Conservation (phyloP, 805 yeast species). For the Metschnikowia amazonensis region DNA sequence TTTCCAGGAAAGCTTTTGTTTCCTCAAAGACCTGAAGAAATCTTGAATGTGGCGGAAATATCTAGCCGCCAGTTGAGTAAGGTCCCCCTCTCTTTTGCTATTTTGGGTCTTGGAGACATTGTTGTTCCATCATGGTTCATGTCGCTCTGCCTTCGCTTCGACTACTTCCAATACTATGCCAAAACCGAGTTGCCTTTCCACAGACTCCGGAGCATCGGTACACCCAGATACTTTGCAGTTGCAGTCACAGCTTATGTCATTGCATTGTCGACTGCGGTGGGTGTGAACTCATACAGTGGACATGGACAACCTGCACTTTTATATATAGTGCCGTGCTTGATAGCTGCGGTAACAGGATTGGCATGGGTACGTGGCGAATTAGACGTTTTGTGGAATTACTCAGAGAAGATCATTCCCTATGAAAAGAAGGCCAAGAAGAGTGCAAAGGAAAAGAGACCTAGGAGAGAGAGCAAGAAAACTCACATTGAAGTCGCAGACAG, state of each 20-base stretch:
- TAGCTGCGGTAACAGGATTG: slow-evolving; percentile 27
- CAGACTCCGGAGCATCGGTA: slow-evolving; percentile 31
- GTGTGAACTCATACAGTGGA: slow-evolving; percentile 34
- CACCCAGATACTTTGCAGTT: slow-evolving; percentile 45
- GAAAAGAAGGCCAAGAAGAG: neutral
- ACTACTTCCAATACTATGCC: slow-evolving; percentile 34
- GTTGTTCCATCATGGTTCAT: slow-evolving; percentile 56
- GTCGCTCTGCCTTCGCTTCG: slow-evolving; percentile 53
- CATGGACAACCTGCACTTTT: slow-evolving; percentile 67
- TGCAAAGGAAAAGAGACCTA: neutral
- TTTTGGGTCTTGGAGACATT: slow-evolving; percentile 66
- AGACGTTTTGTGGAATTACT: slow-evolving; percentile 34
- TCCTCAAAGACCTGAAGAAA: slow-evolving; percentile 27
- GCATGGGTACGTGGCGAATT: slow-evolving; percentile 44
- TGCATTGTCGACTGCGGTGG: slow-evolving; percentile 45
- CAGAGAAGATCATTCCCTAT: slow-evolving; percentile 27
- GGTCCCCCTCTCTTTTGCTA: slow-evolving; percentile 16
- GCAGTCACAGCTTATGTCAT: slow-evolving; percentile 46
- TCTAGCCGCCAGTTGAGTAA: neutral
- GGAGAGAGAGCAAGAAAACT: neutral
- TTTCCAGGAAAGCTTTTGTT: slow-evolving; percentile 51
- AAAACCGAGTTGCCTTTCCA: slow-evolving; percentile 15
- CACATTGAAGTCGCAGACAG: neutral
- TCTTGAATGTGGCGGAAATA: neutral
- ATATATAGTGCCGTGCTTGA: slow-evolving; percentile 52